phyloP scores from a whole-genome alignment of 1,284 basidiomycete genomes.

The Apiotrichum laibachii region DNA sequence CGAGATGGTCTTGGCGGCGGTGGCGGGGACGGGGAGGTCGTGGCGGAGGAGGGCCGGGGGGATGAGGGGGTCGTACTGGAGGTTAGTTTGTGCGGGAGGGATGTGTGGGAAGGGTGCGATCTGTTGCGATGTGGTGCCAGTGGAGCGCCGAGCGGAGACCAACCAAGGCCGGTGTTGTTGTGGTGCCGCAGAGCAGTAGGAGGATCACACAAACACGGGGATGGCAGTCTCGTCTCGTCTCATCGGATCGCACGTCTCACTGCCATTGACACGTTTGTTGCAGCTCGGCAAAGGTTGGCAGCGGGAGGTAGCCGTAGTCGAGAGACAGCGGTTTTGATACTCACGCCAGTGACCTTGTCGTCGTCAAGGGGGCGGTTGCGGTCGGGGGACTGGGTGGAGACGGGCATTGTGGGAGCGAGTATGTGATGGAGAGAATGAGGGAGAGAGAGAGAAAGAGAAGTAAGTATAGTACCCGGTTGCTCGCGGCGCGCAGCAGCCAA shows the following conservation, averaged over 20 bases:
- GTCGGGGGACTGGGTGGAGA: slow-evolving; percentile 42
- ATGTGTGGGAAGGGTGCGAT: no score
- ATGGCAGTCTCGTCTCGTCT: no score
- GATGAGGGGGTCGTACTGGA: slow-evolving; percentile 87
- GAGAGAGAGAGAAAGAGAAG: not conserved
- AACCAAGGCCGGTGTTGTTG: no score
- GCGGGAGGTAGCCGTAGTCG: no score
- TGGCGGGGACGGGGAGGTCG: slow-evolving; percentile 61
- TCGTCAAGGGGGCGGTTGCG: slow-evolving; percentile 43
- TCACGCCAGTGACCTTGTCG: slow-evolving; percentile 46
- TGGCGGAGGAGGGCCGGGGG: slow-evolving; percentile 84
- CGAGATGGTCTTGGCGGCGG: slow-evolving; percentile 64
- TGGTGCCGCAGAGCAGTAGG: no score
- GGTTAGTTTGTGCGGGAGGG: not conserved
- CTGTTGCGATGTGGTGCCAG: no score
- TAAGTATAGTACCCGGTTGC: not conserved
- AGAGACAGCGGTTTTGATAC: slow-evolving; percentile 12
- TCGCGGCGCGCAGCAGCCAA: no score
- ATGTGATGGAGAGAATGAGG: not conserved
- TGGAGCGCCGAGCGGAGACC: no score
- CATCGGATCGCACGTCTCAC: no score
- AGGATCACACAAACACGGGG: no score
- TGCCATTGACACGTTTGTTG: no score
- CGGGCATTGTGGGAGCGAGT: slow-evolving; percentile 25
- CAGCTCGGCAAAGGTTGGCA: no score